phyloP scores from a whole-genome alignment of 768 basidiomycete genomes.

The Phaeolepiota aurea region DNA sequence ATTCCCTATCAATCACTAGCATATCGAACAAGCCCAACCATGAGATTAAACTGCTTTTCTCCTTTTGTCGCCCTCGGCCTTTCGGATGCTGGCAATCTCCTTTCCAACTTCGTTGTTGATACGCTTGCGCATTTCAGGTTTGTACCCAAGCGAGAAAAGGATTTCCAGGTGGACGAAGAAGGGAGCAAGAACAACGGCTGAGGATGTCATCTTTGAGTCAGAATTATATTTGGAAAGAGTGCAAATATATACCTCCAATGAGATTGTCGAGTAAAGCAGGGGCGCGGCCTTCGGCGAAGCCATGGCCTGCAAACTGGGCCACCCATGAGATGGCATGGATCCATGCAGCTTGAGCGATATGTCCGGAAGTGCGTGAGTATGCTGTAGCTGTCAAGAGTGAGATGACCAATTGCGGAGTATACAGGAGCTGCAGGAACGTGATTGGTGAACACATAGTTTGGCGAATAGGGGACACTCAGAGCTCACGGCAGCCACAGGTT shows the following conservation, averaged over 20 bases:
- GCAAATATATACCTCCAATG: conserved; percentile 56
- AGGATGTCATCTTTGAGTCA: neutral
- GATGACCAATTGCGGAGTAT: conserved; percentile 61
- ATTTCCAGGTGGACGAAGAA: conserved; percentile 95
- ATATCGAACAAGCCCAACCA: too few species aligned
- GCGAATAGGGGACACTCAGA: neutral
- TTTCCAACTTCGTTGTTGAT: conserved; percentile 69
- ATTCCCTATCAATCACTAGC: too few species aligned
- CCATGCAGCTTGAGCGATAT: conserved; percentile 41
- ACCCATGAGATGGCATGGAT: conserved; percentile 78
- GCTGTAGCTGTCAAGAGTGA: conserved; percentile 68
- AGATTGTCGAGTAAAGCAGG: conserved; percentile 89
- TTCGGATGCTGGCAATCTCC: conserved; percentile 66
- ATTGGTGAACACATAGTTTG: conserved; percentile 5
- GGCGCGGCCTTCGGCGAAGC: conserved; percentile 78
- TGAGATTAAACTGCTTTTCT: too few species aligned
- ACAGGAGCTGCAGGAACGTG: conserved; percentile 71
- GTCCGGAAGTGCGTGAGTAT: conserved; percentile 42
- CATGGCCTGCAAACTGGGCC: conserved; percentile 87
- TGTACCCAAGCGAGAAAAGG: conserved; percentile 77
- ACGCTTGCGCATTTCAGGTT: conserved; percentile 65
- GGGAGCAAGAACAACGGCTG: conserved; percentile 86
- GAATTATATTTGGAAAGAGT: conserved; percentile 1
- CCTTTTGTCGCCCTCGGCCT: conserved; percentile 54
- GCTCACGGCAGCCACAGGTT: conserved; percentile 80